Conservation (phyloP, 1,139 yeast genomes). For the Tardiomyces blankii region DNA sequence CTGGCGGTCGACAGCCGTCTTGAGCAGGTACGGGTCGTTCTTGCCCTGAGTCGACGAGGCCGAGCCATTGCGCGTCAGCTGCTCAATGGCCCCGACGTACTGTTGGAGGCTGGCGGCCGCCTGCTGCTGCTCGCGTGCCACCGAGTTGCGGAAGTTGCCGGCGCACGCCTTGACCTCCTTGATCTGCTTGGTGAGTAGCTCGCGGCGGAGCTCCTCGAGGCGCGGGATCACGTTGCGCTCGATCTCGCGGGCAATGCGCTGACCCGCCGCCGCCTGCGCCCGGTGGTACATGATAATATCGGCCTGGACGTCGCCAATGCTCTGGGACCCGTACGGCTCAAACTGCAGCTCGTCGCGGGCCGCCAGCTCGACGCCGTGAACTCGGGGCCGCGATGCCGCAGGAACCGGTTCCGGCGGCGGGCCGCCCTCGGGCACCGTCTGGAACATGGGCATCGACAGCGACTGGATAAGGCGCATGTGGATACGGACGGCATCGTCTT, state of each 20-base stretch:
- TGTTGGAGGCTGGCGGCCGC: constrained; percentile 13
- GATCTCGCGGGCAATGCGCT: constrained; percentile 62
- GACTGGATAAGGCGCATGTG: constrained; percentile 76
- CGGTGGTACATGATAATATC: constrained; percentile 67
- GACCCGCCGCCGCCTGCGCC: constrained; percentile 54
- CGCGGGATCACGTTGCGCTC: constrained; percentile 64
- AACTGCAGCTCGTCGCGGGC: constrained; percentile 24
- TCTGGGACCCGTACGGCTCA: constrained; percentile 68
- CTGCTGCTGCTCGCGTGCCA: constrained; percentile 45
- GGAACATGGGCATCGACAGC: constrained; percentile 43
- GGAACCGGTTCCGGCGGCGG: constrained; percentile 2
- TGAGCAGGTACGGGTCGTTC: constrained; percentile 75
- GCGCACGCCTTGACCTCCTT: constrained; percentile 76
- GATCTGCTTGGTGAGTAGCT: constrained; percentile 59
- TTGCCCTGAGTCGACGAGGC: constrained; percentile 33
- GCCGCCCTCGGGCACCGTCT: constrained; percentile 1
- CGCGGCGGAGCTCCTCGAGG: constrained; percentile 75
- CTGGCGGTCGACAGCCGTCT: constrained; percentile 61
- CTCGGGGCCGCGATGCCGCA: not conserved
- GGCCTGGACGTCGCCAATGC: constrained; percentile 72
- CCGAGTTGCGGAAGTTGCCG: constrained; percentile 71
- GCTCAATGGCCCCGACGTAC: constrained; percentile 20
- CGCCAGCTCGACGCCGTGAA: constrained; percentile 2
- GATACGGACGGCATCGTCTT: constrained; percentile 79
- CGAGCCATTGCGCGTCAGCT: constrained; percentile 23